Evolutionary conservation across 306 rosid genomes (phyloP), one percentile per base, ranked within the genome.

Genomic region (Carpinus fangiana): DNA sequence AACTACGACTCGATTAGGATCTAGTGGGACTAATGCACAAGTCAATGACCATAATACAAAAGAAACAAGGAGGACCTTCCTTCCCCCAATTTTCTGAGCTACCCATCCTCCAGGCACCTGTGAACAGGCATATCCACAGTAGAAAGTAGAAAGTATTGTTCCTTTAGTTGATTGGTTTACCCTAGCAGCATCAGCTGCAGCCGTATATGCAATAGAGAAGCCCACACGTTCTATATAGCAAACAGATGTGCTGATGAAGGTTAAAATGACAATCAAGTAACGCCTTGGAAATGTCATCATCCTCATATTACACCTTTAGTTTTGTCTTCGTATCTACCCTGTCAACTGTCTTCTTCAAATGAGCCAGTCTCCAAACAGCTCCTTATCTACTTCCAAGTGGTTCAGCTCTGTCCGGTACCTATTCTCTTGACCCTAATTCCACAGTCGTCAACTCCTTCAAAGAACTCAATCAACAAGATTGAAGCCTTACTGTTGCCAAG

Each of bases 31-130:
- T 13, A 95, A 75, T 11, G 97, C 97, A 75, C 94, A 93, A 36
- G 98, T 95, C 20, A 84, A 65, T 0, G 99, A 95, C 99, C 99
- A 95, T 69, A 95, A 60, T 0, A 95, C 77, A 71, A 95, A 95
- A 0, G 99, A 93, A 47, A 95, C 84, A 70, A 95, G 91, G 7
- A 95, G 96, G 64, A 95, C 89, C 82, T 86, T 90, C 50, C 94
- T 85, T 8, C 99, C 98, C 4, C 99, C 98, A 14, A 93, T 84
- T 80, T 75, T 95, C 79, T 95, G 99, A 47, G 99, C 97, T 0
- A 93, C 97, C 90, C 92, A 95, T 51, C 99, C 99, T 4, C 99
- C 99, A 3, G 99, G 99, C 26, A 95, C 94, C 83, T 95, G 99
- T 2, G 99, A 95, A 79, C 93, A 89, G 4, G 99, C 99, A 83